Evolutionary conservation across 2,329 filamentous ascomycete genomes (phyloP).

Genomic region (Alternaria sp.): DNA sequence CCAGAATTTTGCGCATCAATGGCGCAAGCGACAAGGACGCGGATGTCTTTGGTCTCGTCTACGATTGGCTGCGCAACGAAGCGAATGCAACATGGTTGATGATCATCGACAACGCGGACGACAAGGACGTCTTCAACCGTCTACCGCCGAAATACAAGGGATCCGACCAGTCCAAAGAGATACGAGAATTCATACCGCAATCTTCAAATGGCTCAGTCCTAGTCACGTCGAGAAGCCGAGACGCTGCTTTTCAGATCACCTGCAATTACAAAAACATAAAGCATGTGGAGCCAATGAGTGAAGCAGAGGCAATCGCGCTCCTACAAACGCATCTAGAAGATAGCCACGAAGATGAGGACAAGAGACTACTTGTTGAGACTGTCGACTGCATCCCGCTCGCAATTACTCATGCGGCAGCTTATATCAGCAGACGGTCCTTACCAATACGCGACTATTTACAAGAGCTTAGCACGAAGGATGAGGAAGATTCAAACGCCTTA

Average conservation of each 20-base stretch:
- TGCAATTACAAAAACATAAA: constrained; percentile 14
- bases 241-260: constrained; percentile 23
- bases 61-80: constrained; percentile 19
- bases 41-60: constrained; percentile 18
- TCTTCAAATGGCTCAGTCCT: constrained; percentile 20
- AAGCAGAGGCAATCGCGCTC: constrained; percentile 15
- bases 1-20: constrained; percentile 8
- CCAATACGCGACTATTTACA: constrained; percentile 37
- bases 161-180: background rate
- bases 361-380: constrained; percentile 2
- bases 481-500: background rate
- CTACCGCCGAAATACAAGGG: background rate
- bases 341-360: background rate
- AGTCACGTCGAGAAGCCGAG: constrained; percentile 18
- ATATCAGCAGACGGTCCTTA: constrained; percentile 3
- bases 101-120: constrained; percentile 32
- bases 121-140: constrained; percentile 10
- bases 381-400: constrained; percentile 22
- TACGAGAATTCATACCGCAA: constrained; percentile 16
- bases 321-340: constrained; percentile 13
- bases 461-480: background rate
- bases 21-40: constrained; percentile 13
- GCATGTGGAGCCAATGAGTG: constrained; percentile 19
- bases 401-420: background rate
- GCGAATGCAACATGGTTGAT: constrained; percentile 23